Evolutionary conservation across 2,329 filamentous ascomycete genomes (phyloP).

Genomic region (Fusarium concolor): DNA sequence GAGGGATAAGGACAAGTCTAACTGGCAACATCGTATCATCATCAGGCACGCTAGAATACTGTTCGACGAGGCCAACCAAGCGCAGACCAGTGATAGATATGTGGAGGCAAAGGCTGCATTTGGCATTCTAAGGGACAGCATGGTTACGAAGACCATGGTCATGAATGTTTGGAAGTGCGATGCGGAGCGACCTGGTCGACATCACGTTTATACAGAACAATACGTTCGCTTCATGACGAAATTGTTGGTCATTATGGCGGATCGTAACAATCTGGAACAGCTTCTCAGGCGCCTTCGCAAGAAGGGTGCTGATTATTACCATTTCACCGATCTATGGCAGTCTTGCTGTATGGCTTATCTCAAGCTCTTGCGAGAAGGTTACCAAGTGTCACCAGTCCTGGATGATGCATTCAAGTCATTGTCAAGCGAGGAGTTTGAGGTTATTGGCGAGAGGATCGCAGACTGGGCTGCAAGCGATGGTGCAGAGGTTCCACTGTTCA

Average conservation of each 20-base stretch:
- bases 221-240: constrained; percentile 86
- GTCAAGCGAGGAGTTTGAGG: constrained; percentile 67
- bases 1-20: constrained; percentile 84
- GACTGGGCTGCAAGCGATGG: constrained; percentile 63
- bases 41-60: constrained; percentile 74
- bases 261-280: constrained; percentile 80
- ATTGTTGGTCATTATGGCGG: constrained; percentile 78
- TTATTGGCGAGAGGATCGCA: constrained; percentile 64
- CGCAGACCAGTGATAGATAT: constrained; percentile 58
- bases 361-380: constrained; percentile 62
- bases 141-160: constrained; percentile 94
- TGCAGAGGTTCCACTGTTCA: constrained; percentile 57
- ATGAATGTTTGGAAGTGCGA: constrained; percentile 97
- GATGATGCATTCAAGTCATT: constrained; percentile 69
- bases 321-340: constrained; percentile 71
- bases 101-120: constrained; percentile 83
- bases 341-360: constrained; percentile 66
- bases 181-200: constrained; percentile 82
- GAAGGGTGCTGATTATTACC: constrained; percentile 80
- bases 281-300: constrained; percentile 83
- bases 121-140: constrained; percentile 75
- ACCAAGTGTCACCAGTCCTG: constrained; percentile 57
- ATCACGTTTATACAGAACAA: constrained; percentile 90
- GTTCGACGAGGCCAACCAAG: constrained; percentile 57
- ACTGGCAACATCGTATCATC: constrained; percentile 95